Evolutionary conservation across 2,329 filamentous ascomycete genomes (phyloP).

Genomic region (Elsinoe batatas): DNA sequence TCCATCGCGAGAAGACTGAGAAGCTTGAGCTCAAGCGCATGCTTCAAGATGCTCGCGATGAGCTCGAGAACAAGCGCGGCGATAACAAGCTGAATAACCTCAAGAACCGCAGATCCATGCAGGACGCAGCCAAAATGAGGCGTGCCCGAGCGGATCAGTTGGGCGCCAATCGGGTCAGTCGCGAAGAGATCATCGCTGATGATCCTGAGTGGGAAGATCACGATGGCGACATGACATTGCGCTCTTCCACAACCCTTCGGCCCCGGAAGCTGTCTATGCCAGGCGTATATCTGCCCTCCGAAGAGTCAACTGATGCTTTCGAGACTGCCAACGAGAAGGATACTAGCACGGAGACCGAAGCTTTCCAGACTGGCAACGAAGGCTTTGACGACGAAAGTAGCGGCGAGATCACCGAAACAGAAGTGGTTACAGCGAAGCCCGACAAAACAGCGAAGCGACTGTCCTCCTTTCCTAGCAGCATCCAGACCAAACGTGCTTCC

Average conservation of each 20-base stretch:
- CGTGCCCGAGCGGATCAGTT: constrained; percentile 68
- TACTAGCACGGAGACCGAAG: constrained; percentile 73
- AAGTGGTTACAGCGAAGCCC: constrained; percentile 36
- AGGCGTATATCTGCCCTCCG: constrained; percentile 7
- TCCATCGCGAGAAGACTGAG: constrained; percentile 96
- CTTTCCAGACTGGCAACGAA: constrained; percentile 89
- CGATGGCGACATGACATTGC: constrained; percentile 49
- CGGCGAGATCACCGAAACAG: constrained; percentile 77
- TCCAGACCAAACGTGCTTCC: constrained; percentile 52
- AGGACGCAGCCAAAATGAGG: constrained; percentile 55
- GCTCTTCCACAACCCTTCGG: constrained; percentile 23
- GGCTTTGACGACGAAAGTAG: constrained; percentile 58
- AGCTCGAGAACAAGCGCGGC: constrained; percentile 59
- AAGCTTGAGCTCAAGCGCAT: constrained; percentile 93
- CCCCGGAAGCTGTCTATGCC: constrained; percentile 9
- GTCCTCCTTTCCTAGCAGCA: constrained; percentile 35
- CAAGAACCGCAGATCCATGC: constrained; percentile 53
- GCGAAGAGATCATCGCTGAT: constrained; percentile 68
- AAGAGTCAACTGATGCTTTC: constrained; percentile 54
- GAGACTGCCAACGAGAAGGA: constrained; percentile 70
- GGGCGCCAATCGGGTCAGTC: constrained; percentile 62
- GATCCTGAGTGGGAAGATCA: constrained; percentile 90
- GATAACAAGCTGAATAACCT: constrained; percentile 40
- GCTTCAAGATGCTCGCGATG: constrained; percentile 88
- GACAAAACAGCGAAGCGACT: constrained; percentile 25